Evolutionary conservation across 495 filamentous ascomycete species (phyloP), one percentile per base, ranked within the genome.

Genomic region (Hypoxylon fragiforme): DNA sequence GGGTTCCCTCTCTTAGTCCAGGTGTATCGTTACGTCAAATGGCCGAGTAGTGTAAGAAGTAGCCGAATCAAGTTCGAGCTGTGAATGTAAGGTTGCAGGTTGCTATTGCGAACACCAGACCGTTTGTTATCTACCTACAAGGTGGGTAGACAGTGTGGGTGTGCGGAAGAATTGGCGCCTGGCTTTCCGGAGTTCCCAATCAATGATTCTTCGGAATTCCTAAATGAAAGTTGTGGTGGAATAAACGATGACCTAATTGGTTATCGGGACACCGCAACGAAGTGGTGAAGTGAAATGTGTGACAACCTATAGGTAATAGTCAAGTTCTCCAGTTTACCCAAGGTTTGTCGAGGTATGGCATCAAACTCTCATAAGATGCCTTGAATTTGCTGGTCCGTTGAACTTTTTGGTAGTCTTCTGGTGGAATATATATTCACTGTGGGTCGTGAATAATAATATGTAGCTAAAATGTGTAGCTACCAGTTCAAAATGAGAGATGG

Each of bases 21-120:
- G 37, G 52, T 62, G 58, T 62, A 62, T 62, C 58, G 58, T 62
- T 62, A 62, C 58, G 42, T 62, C 41, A 28, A 35, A 52, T 52
- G 48, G 43, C 52, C 47, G 39, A 52, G 30, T 18, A 21, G 34
- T 39, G 38, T 8, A n/a, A 50, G 22, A 24, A 13, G 45, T 28
- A 20, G 31, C 22, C 37, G 38, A 57, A 44, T 47, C 32, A 19
- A 52, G 58, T 43, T 30, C 20, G n/a, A 37, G 44, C 24, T 52
- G 47, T 30, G 34, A 57, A 57, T 43, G 52, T 44, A 57, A 62
- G 47, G 58, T 62, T 62, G 52, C 52, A 62, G 47, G 58, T 62
- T 62, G 52, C 52, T 40, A 34, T 56, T 47, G 39, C 36, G 41
- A 43, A 55, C 46, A 38, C 50, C 42, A 39, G 31, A 21, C 41